A percentile compares a stretch with the other conserved stretches of the same genome.
phyloP scores from a whole-genome alignment of 1,284 basidiomycete species.

The Chalciporus sp. region DNA sequence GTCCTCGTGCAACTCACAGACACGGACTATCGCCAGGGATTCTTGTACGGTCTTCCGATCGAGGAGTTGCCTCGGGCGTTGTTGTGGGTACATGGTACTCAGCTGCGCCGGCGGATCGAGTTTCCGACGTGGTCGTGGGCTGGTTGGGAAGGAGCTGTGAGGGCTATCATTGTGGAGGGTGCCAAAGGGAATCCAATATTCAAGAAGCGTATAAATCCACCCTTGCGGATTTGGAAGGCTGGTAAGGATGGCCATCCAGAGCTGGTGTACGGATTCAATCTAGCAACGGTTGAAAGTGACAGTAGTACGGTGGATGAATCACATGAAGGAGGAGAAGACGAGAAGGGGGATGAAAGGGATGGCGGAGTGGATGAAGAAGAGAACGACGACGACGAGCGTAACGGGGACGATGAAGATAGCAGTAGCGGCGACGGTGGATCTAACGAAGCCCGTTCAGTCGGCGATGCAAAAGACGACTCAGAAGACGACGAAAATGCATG shows the following conservation, averaged over 20 bases:
- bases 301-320: neutral
- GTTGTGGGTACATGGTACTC: neutral
- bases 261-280: neutral
- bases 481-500: neutral
- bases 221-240: neutral
- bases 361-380: no score
- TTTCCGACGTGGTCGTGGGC: slow-evolving; percentile 4
- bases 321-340: neutral
- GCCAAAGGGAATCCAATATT: neutral
- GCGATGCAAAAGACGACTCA: no score
- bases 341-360: neutral
- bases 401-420: no score
- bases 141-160: slow-evolving; percentile 1
- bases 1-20: neutral
- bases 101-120: neutral
- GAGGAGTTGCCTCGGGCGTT: neutral
- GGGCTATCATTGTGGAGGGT: neutral
- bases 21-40: neutral
- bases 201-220: neutral
- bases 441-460: no score
- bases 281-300: neutral
- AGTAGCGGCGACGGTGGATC: no score
- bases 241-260: neutral
- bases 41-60: neutral
- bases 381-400: neutral